phyloP scores from a whole-genome alignment of 1,139 yeast genomes.

The Sugiyamaella pinicola region DNA sequence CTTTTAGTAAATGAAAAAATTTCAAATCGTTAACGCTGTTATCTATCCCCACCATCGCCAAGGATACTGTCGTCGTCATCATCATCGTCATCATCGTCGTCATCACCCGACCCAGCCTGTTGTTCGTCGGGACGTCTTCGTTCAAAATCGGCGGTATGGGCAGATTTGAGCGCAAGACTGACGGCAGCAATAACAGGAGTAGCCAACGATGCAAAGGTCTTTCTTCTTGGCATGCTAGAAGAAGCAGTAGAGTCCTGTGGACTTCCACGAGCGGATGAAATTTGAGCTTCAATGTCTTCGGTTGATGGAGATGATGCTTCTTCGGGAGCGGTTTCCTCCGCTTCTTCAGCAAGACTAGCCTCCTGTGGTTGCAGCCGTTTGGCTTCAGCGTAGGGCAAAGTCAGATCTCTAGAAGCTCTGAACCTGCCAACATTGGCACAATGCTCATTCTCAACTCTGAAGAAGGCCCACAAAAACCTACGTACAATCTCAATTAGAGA shows the following conservation, averaged over 20 bases:
- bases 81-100: constrained; percentile 38
- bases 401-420: constrained; percentile 84
- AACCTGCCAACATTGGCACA: constrained; percentile 81
- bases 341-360: not conserved
- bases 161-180: constrained; percentile 67
- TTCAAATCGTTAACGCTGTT: no score
- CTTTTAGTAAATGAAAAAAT: not conserved
- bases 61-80: constrained; percentile 24
- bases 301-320: constrained; percentile 24
- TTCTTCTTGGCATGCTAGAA: constrained; percentile 13
- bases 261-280: not conserved
- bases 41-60: constrained; percentile 16
- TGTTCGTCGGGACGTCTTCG: constrained; percentile 51
- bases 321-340: not conserved
- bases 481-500: constrained; percentile 81
- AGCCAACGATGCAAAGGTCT: constrained; percentile 33
- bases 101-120: constrained; percentile 44
- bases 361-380: not conserved
- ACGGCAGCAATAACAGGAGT: constrained; percentile 51
- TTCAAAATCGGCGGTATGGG: constrained; percentile 90
- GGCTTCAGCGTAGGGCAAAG: constrained; percentile 65
- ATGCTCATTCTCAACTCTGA: constrained; percentile 96
- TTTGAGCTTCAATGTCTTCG: constrained; percentile 21
- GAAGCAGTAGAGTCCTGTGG: not conserved
- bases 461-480: constrained; percentile 83